Evolutionary conservation across 148 eudicot species (phyloP), one percentile per base, ranked within the genome.

Genomic region (Selenicereus undatus): DNA sequence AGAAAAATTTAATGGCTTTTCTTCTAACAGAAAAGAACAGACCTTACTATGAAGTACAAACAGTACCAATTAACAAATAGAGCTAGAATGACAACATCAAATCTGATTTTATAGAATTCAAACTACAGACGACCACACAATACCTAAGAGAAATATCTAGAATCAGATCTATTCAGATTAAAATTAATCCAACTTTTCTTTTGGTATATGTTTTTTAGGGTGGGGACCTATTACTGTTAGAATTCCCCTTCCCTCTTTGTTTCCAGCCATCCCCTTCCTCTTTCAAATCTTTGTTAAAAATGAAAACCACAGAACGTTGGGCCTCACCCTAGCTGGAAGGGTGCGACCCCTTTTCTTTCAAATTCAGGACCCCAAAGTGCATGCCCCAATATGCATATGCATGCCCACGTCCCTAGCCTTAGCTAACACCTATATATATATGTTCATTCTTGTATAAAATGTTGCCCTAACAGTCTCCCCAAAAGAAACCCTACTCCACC

Each of bases 401-500:
- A 64, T 64, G 68, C 68, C 68, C 68, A 64, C 68, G 27, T 64
- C 68, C 29, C 68, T 64, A 64, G 3, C 11, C 43, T 39, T 39
- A 39, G 5, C 43, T 39, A 39, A 39, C 8, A 7, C 43, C 43
- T 39, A 39, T 39, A 39, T 39, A 39, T 36, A 36, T 36, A 4
- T 36, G 4, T 39, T 39, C 68, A 56, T 56, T 64, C 68, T n/a
- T 22, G 29, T n/a, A 64, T 8, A 48, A 48, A 10, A 64, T 24
- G n/a, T n/a, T 64, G 68, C 68, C 68, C 68, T 64, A 64, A 64
- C 2, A 48, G 10, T 10, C 14, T 7, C 27, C 68, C 29, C 27
- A 64, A 64, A 64, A 64, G 68, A 64, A 64, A 64, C 68, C 68
- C 68, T 64, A 64, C 68, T 64, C 68, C 26, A 22, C n/a, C 29